Conservation (phyloP, 768 basidiomycete genomes). For the Lentinula lateritia region DNA sequence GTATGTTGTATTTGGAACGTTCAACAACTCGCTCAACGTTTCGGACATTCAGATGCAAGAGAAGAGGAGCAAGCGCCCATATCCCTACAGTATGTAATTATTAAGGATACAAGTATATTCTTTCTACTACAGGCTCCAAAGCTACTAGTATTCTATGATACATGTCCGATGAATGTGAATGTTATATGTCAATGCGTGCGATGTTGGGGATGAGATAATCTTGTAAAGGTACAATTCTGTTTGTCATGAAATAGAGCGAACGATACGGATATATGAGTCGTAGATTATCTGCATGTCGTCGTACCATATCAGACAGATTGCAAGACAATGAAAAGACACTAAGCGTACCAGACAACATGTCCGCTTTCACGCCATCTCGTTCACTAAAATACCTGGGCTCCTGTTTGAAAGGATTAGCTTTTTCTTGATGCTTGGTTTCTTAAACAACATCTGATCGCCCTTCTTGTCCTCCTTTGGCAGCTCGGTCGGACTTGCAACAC, state of each 20-base stretch:
- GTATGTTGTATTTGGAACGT: constrained; percentile 31
- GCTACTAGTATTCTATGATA: too few species aligned
- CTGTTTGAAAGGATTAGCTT: constrained; percentile 13
- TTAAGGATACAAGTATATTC: too few species aligned
- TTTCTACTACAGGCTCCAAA: too few species aligned
- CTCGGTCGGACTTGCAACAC: constrained; percentile 70
- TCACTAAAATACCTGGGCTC: neutral
- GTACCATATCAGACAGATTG: too few species aligned
- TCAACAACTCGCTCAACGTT: neutral
- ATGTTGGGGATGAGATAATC: too few species aligned
- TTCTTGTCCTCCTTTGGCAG: constrained; percentile 53
- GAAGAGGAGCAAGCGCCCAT: neutral
- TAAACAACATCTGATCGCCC: constrained; percentile 51
- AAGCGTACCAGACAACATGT: neutral
- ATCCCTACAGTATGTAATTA: too few species aligned
- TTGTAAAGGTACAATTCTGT: too few species aligned
- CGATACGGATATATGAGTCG: too few species aligned
- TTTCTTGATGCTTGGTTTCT: constrained; percentile 64
- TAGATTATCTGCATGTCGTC: too few species aligned
- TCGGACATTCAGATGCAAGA: neutral
- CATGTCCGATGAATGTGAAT: too few species aligned
- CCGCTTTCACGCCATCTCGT: neutral
- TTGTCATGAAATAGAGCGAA: too few species aligned
- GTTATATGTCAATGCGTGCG: too few species aligned
- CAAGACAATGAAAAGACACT: neutral